These are phyloP conservation scores for Candida hispaniensis DNA, from an alignment of 805 yeast genomes.

Conservation along the genomic window DNA sequence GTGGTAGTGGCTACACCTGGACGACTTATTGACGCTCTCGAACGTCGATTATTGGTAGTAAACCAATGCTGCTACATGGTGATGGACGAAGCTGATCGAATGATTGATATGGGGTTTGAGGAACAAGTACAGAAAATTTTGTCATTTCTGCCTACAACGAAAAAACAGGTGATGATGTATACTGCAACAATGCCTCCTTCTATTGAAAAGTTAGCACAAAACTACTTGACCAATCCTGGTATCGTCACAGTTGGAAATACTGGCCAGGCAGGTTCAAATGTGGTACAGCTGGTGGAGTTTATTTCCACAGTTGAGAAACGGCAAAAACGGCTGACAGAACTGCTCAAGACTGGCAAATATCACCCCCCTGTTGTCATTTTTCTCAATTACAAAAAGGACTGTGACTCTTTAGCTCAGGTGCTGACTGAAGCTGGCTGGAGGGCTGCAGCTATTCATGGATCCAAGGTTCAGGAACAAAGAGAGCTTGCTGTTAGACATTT, in stretches of 20 bases:
- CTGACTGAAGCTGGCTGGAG: constrained; percentile 38
- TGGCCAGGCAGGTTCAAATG: constrained; percentile 55
- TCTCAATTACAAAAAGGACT: constrained; percentile 63
- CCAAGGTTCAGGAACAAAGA: constrained; percentile 73
- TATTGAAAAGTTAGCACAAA: constrained; percentile 55
- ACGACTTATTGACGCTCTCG: constrained; percentile 68
- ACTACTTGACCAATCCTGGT: constrained; percentile 52
- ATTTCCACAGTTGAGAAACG: constrained; percentile 38
- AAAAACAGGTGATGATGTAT: constrained; percentile 73
- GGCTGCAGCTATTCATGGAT: constrained; percentile 70
- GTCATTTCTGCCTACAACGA: constrained; percentile 40
- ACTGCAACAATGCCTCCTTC: constrained; percentile 84
- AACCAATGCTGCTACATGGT: constrained; percentile 55
- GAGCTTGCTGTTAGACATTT: constrained; percentile 62
- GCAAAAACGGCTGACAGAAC: constrained; percentile 34
- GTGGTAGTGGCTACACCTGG: constrained; percentile 93
- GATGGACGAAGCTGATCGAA: constrained; percentile 90
- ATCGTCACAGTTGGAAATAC: constrained; percentile 56
- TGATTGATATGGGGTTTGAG: constrained; percentile 93
- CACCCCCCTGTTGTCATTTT: constrained; percentile 64
- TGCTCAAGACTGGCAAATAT: constrained; percentile 29
- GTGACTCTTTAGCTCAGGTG: constrained; percentile 53
- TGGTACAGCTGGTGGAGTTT: constrained; percentile 57
- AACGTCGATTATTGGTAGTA: constrained; percentile 51
- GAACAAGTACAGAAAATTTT: constrained; percentile 58